phyloP scores from a whole-genome alignment of 257 asterid species.

The Leptodermis oblonga region DNA sequence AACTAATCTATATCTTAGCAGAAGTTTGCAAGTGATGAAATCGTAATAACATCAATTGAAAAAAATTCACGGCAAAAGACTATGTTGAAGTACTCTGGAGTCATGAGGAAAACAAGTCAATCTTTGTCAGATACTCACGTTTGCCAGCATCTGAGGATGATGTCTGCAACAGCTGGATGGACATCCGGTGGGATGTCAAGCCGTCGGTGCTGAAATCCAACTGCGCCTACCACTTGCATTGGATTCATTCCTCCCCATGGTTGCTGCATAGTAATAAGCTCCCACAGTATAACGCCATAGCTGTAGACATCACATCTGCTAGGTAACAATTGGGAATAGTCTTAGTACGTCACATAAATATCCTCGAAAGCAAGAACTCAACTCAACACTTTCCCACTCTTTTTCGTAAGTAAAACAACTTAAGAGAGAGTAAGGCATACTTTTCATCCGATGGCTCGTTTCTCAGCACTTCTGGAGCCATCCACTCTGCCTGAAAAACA shows the following conservation, averaged over 20 bases:
- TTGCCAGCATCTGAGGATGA: slow-evolving; percentile 83
- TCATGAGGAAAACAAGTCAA: not conserved
- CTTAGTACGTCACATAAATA: not conserved
- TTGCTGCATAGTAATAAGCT: slow-evolving; percentile 83
- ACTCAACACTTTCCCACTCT: not conserved
- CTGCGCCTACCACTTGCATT: slow-evolving; percentile 98
- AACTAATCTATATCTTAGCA: not conserved
- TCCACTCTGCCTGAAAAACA: slow-evolving; percentile 94
- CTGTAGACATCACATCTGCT: slow-evolving; percentile 94
- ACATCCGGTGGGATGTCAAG: slow-evolving; percentile 82
- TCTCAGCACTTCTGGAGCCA: slow-evolving; percentile 99
- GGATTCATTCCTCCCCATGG: slow-evolving; percentile 99
- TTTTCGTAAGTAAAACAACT: not conserved
- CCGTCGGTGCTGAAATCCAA: slow-evolving; percentile 95
- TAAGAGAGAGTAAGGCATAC: slow-evolving; percentile 36
- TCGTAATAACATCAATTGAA: not conserved
- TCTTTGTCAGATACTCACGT: slow-evolving; percentile 49
- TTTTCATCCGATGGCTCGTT: slow-evolving; percentile 96
- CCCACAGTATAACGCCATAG: slow-evolving; percentile 91
- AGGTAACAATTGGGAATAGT: slow-evolving; percentile 14
- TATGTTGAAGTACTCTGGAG: no score
- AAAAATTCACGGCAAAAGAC: not conserved
- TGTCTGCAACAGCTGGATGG: slow-evolving; percentile 71
- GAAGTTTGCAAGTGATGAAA: not conserved
- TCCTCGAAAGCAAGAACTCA: not conserved